Evolutionary conservation across 345 rosid species (phyloP).

Genomic region (Balakata baccata): DNA sequence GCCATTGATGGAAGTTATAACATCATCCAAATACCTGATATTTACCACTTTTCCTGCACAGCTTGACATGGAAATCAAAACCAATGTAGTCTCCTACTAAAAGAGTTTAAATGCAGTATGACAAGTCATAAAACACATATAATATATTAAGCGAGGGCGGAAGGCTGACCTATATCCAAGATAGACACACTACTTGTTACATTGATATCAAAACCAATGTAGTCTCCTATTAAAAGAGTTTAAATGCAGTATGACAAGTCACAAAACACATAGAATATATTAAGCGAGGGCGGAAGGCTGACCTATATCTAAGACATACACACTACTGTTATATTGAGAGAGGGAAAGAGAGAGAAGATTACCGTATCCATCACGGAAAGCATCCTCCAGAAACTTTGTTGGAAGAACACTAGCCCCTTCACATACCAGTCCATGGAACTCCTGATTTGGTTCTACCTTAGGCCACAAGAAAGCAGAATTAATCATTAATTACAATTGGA

Average conservation of each 20-base stretch:
- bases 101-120: slow-evolving; percentile 16
- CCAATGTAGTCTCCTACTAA: slow-evolving; percentile 32
- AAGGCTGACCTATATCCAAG: background rate
- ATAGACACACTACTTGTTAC: background rate
- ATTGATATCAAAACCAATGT: slow-evolving; percentile 47
- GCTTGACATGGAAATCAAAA: slow-evolving; percentile 62
- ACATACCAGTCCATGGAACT: slow-evolving; percentile 78
- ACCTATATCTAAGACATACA: background rate
- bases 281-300: background rate
- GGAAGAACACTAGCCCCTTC: slow-evolving; percentile 98
- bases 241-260: slow-evolving; percentile 11
- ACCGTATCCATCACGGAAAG: slow-evolving; percentile 76
- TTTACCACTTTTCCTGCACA: slow-evolving; percentile 94
- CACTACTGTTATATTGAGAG: background rate
- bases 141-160: background rate
- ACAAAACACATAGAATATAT: background rate
- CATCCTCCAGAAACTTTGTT: slow-evolving; percentile 67
- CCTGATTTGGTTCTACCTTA: slow-evolving; percentile 98
- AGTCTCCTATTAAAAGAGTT: slow-evolving; percentile 23
- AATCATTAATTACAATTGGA: slow-evolving; percentile 6
- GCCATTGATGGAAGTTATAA: slow-evolving; percentile 77
- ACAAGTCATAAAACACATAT: background rate
- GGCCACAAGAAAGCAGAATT: slow-evolving; percentile 47
- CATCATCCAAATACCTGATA: slow-evolving; percentile 78
- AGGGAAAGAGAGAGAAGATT: slow-evolving; percentile 22